Base-by-base conservation (phyloP, 768 basidiomycete genomes). In the Podaxis rugospora region DNA sequence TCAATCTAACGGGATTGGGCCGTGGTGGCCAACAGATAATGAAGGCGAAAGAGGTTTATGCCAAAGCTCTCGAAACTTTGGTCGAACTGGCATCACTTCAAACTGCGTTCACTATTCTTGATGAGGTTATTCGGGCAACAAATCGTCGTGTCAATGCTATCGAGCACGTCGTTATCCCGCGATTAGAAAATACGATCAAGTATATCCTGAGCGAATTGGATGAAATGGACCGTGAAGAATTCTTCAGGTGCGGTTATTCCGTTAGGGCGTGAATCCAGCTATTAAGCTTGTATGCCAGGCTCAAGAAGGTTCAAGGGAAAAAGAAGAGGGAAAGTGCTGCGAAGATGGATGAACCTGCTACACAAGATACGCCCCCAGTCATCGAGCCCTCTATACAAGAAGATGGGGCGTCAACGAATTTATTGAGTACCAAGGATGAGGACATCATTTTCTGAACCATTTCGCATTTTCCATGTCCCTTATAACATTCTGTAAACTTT, bases 81-180 rank as follows among this genome's bases (percentile, higher is more conserved):
- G 96, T 99, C 40, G 96, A 99, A 74, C 85, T 99, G 37, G 97
- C 97, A 1, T 96, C 94, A 11, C 78, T 99, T 44, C 91, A 98
- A 77, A 98, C 97, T 0, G 97, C 97, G 4, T 99, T 99, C 78
- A 96, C 89, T 60, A 98, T 98, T 66, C 85, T 99, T 39, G 97
- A 99, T 74, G 97, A 98, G 75, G 97, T 98, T 62, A 99, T 99
- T 69, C 91, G 93, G 51, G 94, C 95, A n/a, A 98, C 97, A 39
- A 99, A 98, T 74, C 91, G 97, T 55, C 88, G 97, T 64, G 97
- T 99, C 42, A 99, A 99, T 69, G 97, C 97, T 2, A 96, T 99
- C 65, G 97, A 99, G 68, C 94, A 99, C 71, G 88, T 99, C 65
- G 80, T 99, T 67, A 98, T 99, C 61, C 97, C 97, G 16, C 84